Evolutionary conservation across 345 rosid species (phyloP), one percentile per base, ranked within the genome.

Genomic region (Hibiscus tridactylites): DNA sequence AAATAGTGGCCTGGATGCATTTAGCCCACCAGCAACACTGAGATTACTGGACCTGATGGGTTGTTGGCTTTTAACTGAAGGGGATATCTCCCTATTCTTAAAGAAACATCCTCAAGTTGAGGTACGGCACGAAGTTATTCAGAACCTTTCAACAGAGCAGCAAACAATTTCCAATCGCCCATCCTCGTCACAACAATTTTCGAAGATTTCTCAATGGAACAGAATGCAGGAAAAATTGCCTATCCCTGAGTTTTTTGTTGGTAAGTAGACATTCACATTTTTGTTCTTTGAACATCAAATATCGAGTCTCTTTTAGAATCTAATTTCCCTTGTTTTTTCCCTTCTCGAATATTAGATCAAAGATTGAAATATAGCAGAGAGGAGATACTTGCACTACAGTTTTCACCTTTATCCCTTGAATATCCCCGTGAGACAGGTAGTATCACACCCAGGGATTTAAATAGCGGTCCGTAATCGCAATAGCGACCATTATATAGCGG

Each of bases 61-160:
- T 33, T 92, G 97, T 78, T 95, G 99, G 99, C 97, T 95, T 52
- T 78, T 94, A 75, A 84, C 86, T 0, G 71, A 81, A 79, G 88
- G 86, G 33, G 87, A 75, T 17, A 42, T 92, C 52, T 57, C 73
- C 33, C 42, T 75, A 16, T 85, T 95, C 79, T 75, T 80, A 73
- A 81, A 73, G 73, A 87, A 71, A 68, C 73, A 88, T 67, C 93
- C 90, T 24, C 80, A 31, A 61, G 73, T 90, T 24, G 86, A 85
- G 75, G 76, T 89, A 57, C 81, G 69, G 78, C 99, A 92, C 24
- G 97, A 87, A 26, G 78, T 75, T 72, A 64, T 65, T 19, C 68
- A 12, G 1, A 78, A 63, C 50, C 70, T 79, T 62, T 17, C 71
- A 26, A 64, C 82, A 29, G 75, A 79, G 47, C 74, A 78, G 28